Conservation (phyloP, 2,329 filamentous ascomycete species). For the Hypoxylon sp. region DNA sequence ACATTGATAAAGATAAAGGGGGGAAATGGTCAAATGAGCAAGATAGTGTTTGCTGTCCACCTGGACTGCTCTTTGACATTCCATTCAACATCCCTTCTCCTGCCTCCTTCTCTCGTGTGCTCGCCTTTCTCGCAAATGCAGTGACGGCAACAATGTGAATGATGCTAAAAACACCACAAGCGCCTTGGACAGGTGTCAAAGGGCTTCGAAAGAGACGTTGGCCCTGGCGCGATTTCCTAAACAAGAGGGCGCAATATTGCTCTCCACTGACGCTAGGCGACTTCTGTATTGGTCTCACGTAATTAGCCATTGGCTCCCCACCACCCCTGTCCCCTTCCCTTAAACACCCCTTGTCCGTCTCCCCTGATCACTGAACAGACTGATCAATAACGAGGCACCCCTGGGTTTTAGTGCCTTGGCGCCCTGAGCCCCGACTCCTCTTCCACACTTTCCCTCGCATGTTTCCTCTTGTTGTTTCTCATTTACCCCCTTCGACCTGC, state of each 20-base stretch:
- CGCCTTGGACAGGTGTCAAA: constrained; percentile 21
- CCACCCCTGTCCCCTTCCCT: constrained; percentile 19
- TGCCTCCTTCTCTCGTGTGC: constrained; percentile 9
- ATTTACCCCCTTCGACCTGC: constrained; percentile 49
- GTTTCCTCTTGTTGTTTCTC: constrained; percentile 45
- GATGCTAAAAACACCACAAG: constrained; percentile 9
- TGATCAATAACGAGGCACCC: constrained; percentile 42
- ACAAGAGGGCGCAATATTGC: constrained; percentile 34
- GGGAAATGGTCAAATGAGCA: constrained; percentile 15
- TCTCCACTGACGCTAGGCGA: constrained; percentile 30
- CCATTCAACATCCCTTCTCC: constrained; percentile 28
- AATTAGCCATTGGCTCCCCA: constrained; percentile 37
- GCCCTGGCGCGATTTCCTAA: constrained; percentile 37
- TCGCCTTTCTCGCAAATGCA: constrained; percentile 11
- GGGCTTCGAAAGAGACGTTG: constrained; percentile 24
- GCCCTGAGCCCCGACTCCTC: constrained; percentile 36
- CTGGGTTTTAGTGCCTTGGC: constrained; percentile 42
- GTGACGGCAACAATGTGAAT: constrained; percentile 20
- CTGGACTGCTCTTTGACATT: constrained; percentile 23
- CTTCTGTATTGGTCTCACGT: constrained; percentile 33
- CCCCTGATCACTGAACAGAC: constrained; percentile 39
- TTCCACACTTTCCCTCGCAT: constrained; percentile 42
- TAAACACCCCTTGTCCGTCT: constrained; percentile 28
- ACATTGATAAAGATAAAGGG: constrained; percentile 13
- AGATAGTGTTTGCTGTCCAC: constrained; percentile 19